phyloP scores from a whole-genome alignment of 257 asterid genomes.

The Gentiana dahurica region DNA sequence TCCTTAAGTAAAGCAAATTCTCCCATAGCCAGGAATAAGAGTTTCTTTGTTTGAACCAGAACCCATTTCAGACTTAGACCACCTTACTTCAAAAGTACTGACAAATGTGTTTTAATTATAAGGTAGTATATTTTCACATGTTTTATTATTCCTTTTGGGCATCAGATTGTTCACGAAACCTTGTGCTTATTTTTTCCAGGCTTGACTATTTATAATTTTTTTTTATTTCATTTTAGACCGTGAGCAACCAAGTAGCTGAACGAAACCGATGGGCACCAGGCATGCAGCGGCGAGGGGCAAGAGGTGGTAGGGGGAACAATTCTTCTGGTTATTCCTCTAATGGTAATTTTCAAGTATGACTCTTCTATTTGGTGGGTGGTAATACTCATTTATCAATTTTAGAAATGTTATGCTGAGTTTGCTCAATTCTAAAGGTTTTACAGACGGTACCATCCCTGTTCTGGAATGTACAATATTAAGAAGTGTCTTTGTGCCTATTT shows the following conservation, averaged over 20 bases:
- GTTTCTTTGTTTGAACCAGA: no score
- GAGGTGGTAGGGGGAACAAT: constrained; percentile 22
- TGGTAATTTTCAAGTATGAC: constrained; percentile 15
- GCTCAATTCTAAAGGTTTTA: neutral
- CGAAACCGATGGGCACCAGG: constrained; percentile 19
- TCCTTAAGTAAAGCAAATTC: no score
- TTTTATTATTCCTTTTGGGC: no score
- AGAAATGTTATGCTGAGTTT: neutral
- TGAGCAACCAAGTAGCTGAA: constrained; percentile 11
- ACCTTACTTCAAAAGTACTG: no score
- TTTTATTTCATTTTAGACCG: constrained; percentile 23
- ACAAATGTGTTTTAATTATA: no score
- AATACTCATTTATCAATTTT: neutral
- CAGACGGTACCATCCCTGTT: no score
- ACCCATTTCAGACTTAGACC: no score
- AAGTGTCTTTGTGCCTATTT: neutral
- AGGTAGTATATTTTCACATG: no score
- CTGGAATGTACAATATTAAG: neutral
- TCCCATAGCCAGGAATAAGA: no score
- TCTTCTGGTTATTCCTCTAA: constrained; percentile 25
- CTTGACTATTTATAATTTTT: neutral
- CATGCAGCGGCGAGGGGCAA: constrained; percentile 29
- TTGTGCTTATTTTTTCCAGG: constrained; percentile 1
- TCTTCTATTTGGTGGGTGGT: neutral
- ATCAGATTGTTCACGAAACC: no score